Evolutionary conservation across 257 asterid species (phyloP), one percentile per base, ranked within the genome.

Genomic region (Penstemon barbatus): DNA sequence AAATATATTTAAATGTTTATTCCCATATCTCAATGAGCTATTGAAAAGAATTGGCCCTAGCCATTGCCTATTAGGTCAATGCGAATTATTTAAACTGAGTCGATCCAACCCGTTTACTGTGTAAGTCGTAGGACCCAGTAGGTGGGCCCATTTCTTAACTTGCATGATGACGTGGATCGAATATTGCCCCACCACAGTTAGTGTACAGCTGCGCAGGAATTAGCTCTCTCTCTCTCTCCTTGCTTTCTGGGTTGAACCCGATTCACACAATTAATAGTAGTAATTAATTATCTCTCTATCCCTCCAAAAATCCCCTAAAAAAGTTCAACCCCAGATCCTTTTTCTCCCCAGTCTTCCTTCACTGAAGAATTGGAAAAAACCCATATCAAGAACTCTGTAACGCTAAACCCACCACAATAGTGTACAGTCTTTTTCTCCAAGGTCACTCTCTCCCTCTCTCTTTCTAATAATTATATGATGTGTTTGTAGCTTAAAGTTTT

Each of bases 141-240:
- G 33, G 33, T 25, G 33, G 33, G 33, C 33, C 33, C 33, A 25
- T 25, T 25, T 25, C 33, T 25, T 25, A 25, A 25, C 33, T 25
- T 25, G 33, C 33, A 25, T 0, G 33, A 25, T 25, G 33, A 25
- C 33, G 33, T 25, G 33, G 33, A 1, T 25, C 33, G 33, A 25
- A 25, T 25, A 25, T 25, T 25, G 33, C 33, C 33, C 33, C 1
- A 25, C 33, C 33, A 25, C 33, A 25, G 33, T 25, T 25, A 77
- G 72, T 74, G 62, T 79, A 70, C 82, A 78, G 79, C 84, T 68
- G 65, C 80, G 60, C 84, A 78, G 67, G 57, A 78, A 73, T 82
- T 73, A 63, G 78, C 51, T 15, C 70, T 49, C 67, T 54, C 61
- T 68, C 69, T 72, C 79, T 66, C 85, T 67, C 63, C 46, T 75